These are phyloP conservation scores for Curvularia sp. DNA, from an alignment of 2,329 filamentous ascomycete genomes.

Conservation along the genomic window DNA sequence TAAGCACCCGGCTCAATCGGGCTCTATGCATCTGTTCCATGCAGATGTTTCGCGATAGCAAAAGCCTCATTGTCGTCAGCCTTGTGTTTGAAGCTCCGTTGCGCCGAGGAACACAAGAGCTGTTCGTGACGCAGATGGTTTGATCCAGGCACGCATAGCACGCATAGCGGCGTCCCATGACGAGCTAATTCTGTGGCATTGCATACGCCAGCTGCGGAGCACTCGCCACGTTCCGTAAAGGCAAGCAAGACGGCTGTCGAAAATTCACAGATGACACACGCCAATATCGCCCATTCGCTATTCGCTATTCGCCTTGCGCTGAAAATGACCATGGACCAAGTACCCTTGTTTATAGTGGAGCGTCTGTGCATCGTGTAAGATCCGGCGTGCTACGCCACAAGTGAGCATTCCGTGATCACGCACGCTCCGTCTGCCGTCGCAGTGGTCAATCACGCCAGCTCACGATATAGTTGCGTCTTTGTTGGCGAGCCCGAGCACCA, in stretches of 20 bases:
- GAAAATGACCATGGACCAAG: constrained; percentile 38
- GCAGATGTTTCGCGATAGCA: constrained; percentile 23
- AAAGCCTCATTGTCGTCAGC: constrained; percentile 19
- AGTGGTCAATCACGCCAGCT: constrained; percentile 7
- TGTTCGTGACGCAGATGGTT: constrained; percentile 19
- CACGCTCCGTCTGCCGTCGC: constrained; percentile 7
- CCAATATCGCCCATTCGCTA: constrained; percentile 33
- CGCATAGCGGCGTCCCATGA: constrained; percentile 24
- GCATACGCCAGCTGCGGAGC: constrained; percentile 25
- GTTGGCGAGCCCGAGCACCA: constrained; percentile 11
- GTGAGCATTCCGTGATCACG: constrained; percentile 7
- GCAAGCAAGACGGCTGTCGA: constrained; percentile 19
- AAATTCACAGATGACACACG: constrained; percentile 36
- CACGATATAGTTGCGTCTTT: constrained; percentile 16
- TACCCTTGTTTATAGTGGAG: constrained; percentile 34
- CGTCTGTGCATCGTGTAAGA: constrained; percentile 24
- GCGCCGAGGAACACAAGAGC: constrained; percentile 16
- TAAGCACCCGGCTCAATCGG: constrained; percentile 28
- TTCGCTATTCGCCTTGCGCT: constrained; percentile 30
- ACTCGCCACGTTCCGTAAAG: constrained; percentile 30
- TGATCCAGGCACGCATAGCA: constrained; percentile 6
- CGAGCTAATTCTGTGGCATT: constrained; percentile 19
- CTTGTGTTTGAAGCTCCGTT: constrained; percentile 6
- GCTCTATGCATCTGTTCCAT: constrained; percentile 27
- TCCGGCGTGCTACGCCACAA: constrained; percentile 19